Base-by-base conservation (phyloP, 257 asterid species). In the Petrea volubilis region DNA sequence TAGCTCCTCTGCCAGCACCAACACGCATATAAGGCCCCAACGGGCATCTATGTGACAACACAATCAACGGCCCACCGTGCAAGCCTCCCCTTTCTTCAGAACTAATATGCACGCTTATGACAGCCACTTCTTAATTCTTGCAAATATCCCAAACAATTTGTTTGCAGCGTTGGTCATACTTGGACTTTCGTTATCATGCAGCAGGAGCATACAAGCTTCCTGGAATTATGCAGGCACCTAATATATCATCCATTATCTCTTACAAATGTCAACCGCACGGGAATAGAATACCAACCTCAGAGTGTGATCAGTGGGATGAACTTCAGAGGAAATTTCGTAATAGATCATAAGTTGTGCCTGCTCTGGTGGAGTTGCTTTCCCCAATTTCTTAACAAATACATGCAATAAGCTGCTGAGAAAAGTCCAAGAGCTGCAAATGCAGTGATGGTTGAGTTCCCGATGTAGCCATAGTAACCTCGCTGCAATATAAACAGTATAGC, bases 341-440 rank as follows among this genome's bases (percentile, higher is more conserved):
- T 27, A 29, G 53, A 68, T 84, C 85, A 92, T 80, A 82, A 79
- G 79, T 75, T 79, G 71, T 75, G 92, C 80, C 81, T 79, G 56
- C 83, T 83, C 68, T 83, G 94, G 78, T 85, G 89, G 74, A 82
- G 91, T 65, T 87, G 96, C 81, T 85, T 88, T 50, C 92, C 98
- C 77, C 86, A 79, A 50, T 77, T 90, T 71, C 77, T 88, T 70
- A 92, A 78, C 74, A 83, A 66, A 82, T 83, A 74, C 96, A 92
- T 88, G 84, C 96, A 88, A 55, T 87, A 84, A 62, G 92, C 96
- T 21, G 94, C 88, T 7, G 95, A 82, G 71, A 88, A 88, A 25
- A 90, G 79, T 60, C 92, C 85, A 38, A 85, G 64, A 24, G 95
- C 89, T 2, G 86, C 88, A 67, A 81, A 27, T 15, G 83, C 80